Base-by-base conservation (phyloP, 495 filamentous ascomycete genomes). In the Collariella sp. region DNA sequence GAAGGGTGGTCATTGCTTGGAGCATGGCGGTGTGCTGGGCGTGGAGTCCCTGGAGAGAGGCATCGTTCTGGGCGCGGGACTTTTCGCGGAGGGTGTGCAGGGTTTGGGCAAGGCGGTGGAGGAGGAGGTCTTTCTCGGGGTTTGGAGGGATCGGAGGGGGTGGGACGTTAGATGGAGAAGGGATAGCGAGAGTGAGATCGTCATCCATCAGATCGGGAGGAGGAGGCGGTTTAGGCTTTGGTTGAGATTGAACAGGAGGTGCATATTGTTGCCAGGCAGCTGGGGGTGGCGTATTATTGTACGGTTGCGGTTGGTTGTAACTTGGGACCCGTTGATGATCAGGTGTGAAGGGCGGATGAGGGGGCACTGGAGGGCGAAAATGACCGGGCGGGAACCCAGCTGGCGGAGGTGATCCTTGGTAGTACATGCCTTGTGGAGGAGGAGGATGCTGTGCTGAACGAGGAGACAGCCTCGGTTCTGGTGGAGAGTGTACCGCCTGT, bases 61-160 rank as follows among this genome's bases (percentile, higher is more conserved):
- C 73, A 40, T 79, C 73, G 60, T 87, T 87, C 52, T 89, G 83
- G 9, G 71, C 60, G 36, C 83, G 76, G 34, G 82, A 81, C 43
- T 73, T 72, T 22, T 80, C 79, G 2, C 91, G 80, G 50, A 84
- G 84, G 38, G 79, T 67, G 55, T 81, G 69, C 11, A 98, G 71
- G 1, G 83, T 79, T 23, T 74, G 73, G 44, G 86, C 87, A 22
- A 98, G 78, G 15, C 88, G 84, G 40, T 83, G 79, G 10, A 95
- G 79, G 22, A 98, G 81, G 33, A 83, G 83, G 66, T 96, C 90
- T 65, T 96, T 98, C 71, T 98, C 89, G 7, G 93, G 93, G 66
- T 98, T 98, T 1, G 89, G 91, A 1, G 93, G 93, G 47, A 95
- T 88, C 11, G 91, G 91, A 0, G 91, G 91, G 0, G 87, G 82